Evolutionary conservation across 495 filamentous ascomycete species (phyloP).

Genomic region (Neurospora hispaniola): DNA sequence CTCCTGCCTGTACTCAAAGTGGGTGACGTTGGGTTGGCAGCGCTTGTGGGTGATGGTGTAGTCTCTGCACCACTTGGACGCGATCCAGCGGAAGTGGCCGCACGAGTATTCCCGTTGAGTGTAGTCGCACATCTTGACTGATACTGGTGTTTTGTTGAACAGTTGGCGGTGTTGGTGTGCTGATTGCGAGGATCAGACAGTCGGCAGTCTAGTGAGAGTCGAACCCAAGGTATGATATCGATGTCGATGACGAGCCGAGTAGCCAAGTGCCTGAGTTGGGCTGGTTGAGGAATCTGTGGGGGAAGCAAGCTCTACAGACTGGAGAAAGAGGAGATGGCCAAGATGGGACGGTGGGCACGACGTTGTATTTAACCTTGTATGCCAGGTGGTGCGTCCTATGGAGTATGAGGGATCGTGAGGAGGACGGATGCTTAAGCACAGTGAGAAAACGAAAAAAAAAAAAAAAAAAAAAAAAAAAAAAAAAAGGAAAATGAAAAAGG

Average conservation of each 20-base stretch:
- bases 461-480: background rate
- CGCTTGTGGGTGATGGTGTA: slow-evolving; percentile 31
- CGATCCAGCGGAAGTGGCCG: slow-evolving; percentile 34
- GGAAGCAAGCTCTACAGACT: background rate
- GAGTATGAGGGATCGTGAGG: background rate
- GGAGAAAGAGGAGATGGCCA: background rate
- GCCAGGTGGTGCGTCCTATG: background rate
- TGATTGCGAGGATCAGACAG: background rate
- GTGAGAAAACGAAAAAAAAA: background rate
- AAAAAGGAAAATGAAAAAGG: background rate
- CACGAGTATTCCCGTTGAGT: slow-evolving; percentile 30
- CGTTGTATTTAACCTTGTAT: background rate
- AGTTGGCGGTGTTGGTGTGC: background rate
- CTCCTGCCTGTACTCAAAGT: slow-evolving; percentile 29
- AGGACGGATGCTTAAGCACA: background rate
- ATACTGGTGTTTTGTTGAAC: background rate
- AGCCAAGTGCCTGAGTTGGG: background rate
- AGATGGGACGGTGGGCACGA: background rate
- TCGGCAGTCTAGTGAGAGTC: background rate
- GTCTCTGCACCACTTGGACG: slow-evolving; percentile 30
- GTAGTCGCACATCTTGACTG: slow-evolving; percentile 21
- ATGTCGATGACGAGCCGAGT: background rate
- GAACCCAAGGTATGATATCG: background rate
- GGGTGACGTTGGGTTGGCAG: slow-evolving; percentile 30
- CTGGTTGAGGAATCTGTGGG: background rate